Percentiles rank a stretch among this genome's conserved stretches.
Evolutionary conservation across 1,284 basidiomycete species (phyloP).

Genomic region (Ceratobasidium sp.): DNA sequence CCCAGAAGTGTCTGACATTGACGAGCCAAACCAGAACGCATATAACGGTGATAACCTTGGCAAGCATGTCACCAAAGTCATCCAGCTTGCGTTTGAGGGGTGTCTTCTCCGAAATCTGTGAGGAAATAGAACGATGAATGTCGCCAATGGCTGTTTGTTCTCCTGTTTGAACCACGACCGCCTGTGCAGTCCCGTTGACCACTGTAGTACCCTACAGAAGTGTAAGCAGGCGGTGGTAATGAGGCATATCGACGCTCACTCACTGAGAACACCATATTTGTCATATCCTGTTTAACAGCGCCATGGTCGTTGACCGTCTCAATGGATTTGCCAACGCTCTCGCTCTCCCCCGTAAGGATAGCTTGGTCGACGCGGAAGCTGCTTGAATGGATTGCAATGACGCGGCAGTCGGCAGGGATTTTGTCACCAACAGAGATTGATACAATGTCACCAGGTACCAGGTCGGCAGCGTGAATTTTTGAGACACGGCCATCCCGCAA

Average conservation of each 20-base stretch:
- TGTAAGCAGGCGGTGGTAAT: neutral
- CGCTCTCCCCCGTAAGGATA: conserved; percentile 90
- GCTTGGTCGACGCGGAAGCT: conserved; percentile 94
- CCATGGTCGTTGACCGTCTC: conserved; percentile 68
- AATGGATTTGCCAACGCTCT: conserved; percentile 81
- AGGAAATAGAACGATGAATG: conserved; percentile 91
- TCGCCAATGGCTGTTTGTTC: conserved; percentile 88
- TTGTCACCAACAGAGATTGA: conserved; percentile 90
- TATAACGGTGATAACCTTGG: conserved; percentile 94
- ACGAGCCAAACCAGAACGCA: conserved; percentile 95
- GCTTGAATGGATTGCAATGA: conserved; percentile 87
- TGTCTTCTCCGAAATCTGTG: conserved; percentile 90
- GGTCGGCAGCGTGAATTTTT: conserved; percentile 80
- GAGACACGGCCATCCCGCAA: conserved; percentile 73
- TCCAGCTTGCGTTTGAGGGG: conserved; percentile 94
- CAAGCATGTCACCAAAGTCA: conserved; percentile 94
- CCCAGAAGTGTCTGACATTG: conserved; percentile 92
- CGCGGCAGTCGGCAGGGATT: conserved; percentile 89
- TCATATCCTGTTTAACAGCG: conserved; percentile 96
- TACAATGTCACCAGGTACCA: conserved; percentile 94
- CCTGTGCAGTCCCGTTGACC: conserved; percentile 85
- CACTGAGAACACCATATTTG: conserved; percentile 91
- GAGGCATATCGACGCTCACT: conserved; percentile 49
- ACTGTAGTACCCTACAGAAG: conserved; percentile 82
- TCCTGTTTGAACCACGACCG: conserved; percentile 87